Base-by-base conservation (phyloP, 2,329 filamentous ascomycete species). In the Calonectria henricotiae region DNA sequence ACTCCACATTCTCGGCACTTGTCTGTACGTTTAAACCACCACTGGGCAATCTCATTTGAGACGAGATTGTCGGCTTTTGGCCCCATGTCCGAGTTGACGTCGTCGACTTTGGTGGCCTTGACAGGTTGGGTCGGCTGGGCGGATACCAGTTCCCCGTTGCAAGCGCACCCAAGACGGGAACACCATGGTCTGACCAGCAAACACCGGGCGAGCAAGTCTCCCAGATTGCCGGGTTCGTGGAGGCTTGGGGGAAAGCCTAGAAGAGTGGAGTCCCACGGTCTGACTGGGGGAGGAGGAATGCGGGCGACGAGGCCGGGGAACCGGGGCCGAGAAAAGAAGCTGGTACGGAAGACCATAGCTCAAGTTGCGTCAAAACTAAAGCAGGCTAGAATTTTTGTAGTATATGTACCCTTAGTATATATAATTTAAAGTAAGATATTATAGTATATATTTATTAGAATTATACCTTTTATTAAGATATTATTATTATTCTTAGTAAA, bases 301-400 rank as follows among this genome's bases (percentile, higher is more conserved):
- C 55, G 39, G 55, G 39, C 44, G 9, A 30, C 4, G 7, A 30
- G 37, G 37, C 17, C 39, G 55, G 55, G 55, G 55, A 61, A 30
- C 55, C 55, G 55, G 55, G 23, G 13, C 23, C 20, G 35, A 39
- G 32, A 7, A 20, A 23, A 9, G 35, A 49, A 11, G 35, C 23
- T 15, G 35, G 55, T 63, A 55, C 65, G 68, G 27, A 43, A 69
- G 68, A 60, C n/a, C 5, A 17, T n/a, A 55, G 51, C 51, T 32
- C 37, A n/a, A n/a, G 13, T 55, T 20, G 20, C 20, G 1, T 20
- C 1, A 20, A 20, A 20, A 20, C 20, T 20, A 20, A 20, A 20
- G 20, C 1, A 20, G 20, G 20, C 20, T 20, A 20, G 20, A 20
- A 20, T 20, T 20, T 20, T 20, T 1, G 20, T 20, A 20, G 20